Percentiles rank a stretch among this genome's conserved stretches.
phyloP scores from a whole-genome alignment of 2,329 filamentous ascomycete species.

The Alternaria arbusti region DNA sequence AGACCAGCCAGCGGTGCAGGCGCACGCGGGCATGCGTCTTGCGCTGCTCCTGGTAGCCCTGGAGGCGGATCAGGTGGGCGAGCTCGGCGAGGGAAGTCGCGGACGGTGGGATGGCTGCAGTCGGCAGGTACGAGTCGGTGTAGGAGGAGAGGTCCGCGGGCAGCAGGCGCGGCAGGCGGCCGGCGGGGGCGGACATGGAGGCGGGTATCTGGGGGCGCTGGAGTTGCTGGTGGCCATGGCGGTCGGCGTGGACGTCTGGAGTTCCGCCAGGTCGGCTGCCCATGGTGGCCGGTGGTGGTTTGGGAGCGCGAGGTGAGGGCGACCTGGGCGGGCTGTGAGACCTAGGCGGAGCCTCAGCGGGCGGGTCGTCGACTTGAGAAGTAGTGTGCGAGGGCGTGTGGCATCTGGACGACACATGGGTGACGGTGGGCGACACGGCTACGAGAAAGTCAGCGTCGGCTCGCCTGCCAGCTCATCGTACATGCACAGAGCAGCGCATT shows the following conservation, averaged over 20 bases:
- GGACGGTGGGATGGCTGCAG: slow-evolving; percentile 63
- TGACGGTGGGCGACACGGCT: slow-evolving; percentile 62
- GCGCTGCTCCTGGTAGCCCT: slow-evolving; percentile 83
- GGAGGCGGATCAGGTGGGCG: slow-evolving; percentile 76
- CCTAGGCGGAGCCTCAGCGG: slow-evolving; percentile 59
- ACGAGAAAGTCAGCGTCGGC: slow-evolving; percentile 38
- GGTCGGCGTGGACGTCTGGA: slow-evolving; percentile 24
- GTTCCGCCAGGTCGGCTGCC: slow-evolving; percentile 45
- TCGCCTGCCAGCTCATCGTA: slow-evolving; percentile 50
- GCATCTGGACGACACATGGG: slow-evolving; percentile 60
- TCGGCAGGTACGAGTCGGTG: slow-evolving; percentile 64
- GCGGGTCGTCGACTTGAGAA: slow-evolving; percentile 57
- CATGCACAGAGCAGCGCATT: slow-evolving; percentile 38
- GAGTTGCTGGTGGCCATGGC: slow-evolving; percentile 10
- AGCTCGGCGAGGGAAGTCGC: slow-evolving; percentile 77
- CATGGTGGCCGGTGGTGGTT: slow-evolving; percentile 37
- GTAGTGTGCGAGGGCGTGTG: slow-evolving; percentile 60
- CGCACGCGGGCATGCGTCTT: slow-evolving; percentile 74
- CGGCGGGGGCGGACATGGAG: slow-evolving; percentile 54
- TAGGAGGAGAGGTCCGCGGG: slow-evolving; percentile 71
- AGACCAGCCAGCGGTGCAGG: slow-evolving; percentile 75
- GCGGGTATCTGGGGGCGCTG: slow-evolving; percentile 47
- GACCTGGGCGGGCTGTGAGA: slow-evolving; percentile 64
- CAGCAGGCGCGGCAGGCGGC: slow-evolving; percentile 61
- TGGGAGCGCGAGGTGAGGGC: slow-evolving; percentile 42